phyloP scores from a whole-genome alignment of 257 asterid genomes.

The Cruciata laevipes region DNA sequence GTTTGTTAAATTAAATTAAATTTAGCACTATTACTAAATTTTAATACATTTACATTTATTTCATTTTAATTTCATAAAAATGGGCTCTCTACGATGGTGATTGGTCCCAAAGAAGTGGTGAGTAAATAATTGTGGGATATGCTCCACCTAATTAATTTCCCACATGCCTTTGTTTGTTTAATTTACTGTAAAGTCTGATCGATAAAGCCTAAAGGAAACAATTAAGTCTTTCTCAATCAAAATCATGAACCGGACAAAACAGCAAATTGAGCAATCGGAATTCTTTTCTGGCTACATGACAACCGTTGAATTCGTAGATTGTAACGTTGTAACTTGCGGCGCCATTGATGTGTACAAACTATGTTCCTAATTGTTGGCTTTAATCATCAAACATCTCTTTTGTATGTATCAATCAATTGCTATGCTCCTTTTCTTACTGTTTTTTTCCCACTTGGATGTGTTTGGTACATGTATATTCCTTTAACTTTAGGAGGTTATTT shows the following conservation, averaged over 20 bases:
- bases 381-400: background rate
- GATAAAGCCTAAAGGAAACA: background rate
- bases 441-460: background rate
- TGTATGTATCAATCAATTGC: background rate
- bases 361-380: background rate
- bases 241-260: background rate
- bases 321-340: background rate
- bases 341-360: background rate
- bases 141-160: background rate
- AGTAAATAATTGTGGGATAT: background rate
- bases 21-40: too few species aligned
- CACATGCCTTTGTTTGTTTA: conserved; percentile 2
- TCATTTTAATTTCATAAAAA: too few species aligned
- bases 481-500: too few species aligned
- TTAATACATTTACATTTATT: too few species aligned
- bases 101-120: background rate
- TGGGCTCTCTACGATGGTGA: background rate
- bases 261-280: background rate
- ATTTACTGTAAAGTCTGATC: background rate
- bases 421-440: background rate
- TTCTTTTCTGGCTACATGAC: background rate
- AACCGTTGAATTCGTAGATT: conserved; percentile 4
- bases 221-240: background rate
- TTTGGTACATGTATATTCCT: background rate
- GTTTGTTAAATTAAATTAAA: too few species aligned